Conservation (phyloP, 2,329 filamentous ascomycete genomes). For the Basipetospora sp. region DNA sequence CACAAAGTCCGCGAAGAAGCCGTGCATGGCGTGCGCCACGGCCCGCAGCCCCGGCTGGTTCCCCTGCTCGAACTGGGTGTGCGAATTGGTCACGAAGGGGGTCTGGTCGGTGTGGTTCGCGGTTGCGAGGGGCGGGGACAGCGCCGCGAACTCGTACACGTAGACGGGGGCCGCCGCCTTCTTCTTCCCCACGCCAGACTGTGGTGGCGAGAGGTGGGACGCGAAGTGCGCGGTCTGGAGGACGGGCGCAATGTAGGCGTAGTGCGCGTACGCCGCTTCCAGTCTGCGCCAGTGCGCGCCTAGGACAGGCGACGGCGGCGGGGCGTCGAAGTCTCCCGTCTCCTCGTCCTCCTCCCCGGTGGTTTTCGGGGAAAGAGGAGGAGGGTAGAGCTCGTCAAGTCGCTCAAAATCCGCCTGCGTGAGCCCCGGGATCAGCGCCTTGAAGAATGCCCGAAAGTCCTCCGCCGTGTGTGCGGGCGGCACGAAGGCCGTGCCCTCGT, state of each 20-base stretch:
- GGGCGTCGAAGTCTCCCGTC: conserved; percentile 25
- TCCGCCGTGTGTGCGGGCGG: conserved; percentile 31
- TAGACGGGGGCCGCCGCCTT: conserved; percentile 20
- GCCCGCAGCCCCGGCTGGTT: conserved; percentile 21
- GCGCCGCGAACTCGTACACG: conserved; percentile 46
- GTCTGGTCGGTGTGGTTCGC: conserved; percentile 35
- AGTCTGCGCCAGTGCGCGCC: conserved; percentile 42
- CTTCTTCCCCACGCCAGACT: not conserved
- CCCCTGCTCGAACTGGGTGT: conserved; percentile 24
- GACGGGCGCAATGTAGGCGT: conserved; percentile 50
- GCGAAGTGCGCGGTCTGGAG: conserved; percentile 37
- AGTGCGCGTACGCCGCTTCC: conserved; percentile 48
- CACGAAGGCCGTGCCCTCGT: conserved; percentile 55
- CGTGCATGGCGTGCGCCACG: conserved; percentile 27
- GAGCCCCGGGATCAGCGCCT: conserved; percentile 43
- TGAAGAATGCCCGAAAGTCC: conserved; percentile 48
- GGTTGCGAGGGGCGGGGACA: conserved; percentile 19
- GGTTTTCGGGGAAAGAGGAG: conserved; percentile 7
- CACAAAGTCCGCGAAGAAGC: conserved; percentile 23
- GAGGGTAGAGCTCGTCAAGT: conserved; percentile 48
- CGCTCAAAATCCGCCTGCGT: conserved; percentile 33
- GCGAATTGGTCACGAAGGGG: conserved; percentile 23
- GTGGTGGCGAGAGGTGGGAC: not conserved
- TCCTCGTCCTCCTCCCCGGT: conserved; percentile 18
- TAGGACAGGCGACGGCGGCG: conserved; percentile 18